Conservation (phyloP, 805 yeast genomes). For the Ogataea allantospora region DNA sequence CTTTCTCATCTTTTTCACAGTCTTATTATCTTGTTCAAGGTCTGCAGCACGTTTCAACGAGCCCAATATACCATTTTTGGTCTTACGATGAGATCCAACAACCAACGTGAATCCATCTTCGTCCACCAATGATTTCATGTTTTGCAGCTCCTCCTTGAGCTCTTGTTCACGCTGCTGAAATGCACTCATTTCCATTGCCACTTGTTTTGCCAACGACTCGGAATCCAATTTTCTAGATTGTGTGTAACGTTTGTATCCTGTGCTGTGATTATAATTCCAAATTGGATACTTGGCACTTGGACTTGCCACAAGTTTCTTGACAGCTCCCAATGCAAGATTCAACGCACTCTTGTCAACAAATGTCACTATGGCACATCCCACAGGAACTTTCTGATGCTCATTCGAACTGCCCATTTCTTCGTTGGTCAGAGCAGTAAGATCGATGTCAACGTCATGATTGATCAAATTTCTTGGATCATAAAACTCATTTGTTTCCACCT, state of each 20-base stretch:
- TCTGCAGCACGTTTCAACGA: slow-evolving; percentile 35
- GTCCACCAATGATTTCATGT: slow-evolving; percentile 66
- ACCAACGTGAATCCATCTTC: slow-evolving; percentile 94
- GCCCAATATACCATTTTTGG: slow-evolving; percentile 68
- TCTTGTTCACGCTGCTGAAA: slow-evolving; percentile 72
- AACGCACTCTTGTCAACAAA: slow-evolving; percentile 71
- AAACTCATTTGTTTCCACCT: slow-evolving; percentile 33
- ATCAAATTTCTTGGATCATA: slow-evolving; percentile 24
- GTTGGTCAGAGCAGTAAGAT: slow-evolving; percentile 58
- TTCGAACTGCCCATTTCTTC: slow-evolving; percentile 40
- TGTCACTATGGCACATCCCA: slow-evolving; percentile 69
- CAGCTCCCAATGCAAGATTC: slow-evolving; percentile 59
- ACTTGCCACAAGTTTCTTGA: slow-evolving; percentile 47
- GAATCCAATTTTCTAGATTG: slow-evolving; percentile 46
- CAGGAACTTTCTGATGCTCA: slow-evolving; percentile 52
- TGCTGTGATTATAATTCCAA: slow-evolving; percentile 39
- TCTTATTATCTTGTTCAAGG: slow-evolving; percentile 34
- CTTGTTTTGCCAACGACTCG: slow-evolving; percentile 50
- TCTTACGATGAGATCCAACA: slow-evolving; percentile 81
- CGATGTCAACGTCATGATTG: slow-evolving; percentile 43
- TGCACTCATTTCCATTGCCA: slow-evolving; percentile 58
- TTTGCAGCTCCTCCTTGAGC: slow-evolving; percentile 52
- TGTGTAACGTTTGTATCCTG: slow-evolving; percentile 43
- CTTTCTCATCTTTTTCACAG: slow-evolving; percentile 55
- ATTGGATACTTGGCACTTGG: slow-evolving; percentile 28